Conservation (phyloP, 2,329 filamentous ascomycete genomes). For the Colletotrichum limetticola region DNA sequence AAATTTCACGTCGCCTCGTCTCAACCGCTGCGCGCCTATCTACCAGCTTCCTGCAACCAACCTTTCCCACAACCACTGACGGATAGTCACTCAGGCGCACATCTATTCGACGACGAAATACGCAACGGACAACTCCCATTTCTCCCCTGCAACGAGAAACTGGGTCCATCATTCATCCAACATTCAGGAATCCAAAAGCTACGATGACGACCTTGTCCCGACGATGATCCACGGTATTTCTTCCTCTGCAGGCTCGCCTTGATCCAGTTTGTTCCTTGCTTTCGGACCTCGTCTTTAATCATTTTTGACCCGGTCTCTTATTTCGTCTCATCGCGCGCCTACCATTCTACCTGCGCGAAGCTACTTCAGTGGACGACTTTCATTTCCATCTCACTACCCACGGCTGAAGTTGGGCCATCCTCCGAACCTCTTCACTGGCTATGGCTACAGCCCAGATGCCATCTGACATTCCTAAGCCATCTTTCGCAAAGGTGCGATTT, state of each 20-base stretch:
- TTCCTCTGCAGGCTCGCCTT: slow-evolving; percentile 60
- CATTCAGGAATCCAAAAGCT: slow-evolving; percentile 35
- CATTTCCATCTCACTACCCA: slow-evolving; percentile 33
- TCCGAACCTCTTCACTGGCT: slow-evolving; percentile 22
- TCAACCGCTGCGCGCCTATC: slow-evolving; percentile 22
- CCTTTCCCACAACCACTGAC: slow-evolving; percentile 22
- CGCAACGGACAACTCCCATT: slow-evolving; percentile 12
- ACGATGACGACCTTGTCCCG: slow-evolving; percentile 53
- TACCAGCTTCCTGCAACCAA: not conserved
- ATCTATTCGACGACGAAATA: not conserved
- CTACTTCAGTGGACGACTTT: slow-evolving; percentile 26
- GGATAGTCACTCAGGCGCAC: slow-evolving; percentile 23
- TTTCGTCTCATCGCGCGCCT: slow-evolving; percentile 31
- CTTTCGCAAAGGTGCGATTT: slow-evolving; percentile 79
- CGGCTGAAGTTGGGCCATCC: not conserved
- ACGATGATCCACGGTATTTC: slow-evolving; percentile 67
- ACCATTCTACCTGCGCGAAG: slow-evolving; percentile 30
- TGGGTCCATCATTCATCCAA: slow-evolving; percentile 22
- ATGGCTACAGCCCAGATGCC: slow-evolving; percentile 62
- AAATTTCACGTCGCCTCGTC: slow-evolving; percentile 15
- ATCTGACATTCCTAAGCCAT: slow-evolving; percentile 66
- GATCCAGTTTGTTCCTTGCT: slow-evolving; percentile 67
- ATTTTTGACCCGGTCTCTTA: slow-evolving; percentile 29
- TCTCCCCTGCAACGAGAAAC: slow-evolving; percentile 11
- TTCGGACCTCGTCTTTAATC: slow-evolving; percentile 47